Conservation (phyloP, 1,284 basidiomycete species). For the Irpex sp. region DNA sequence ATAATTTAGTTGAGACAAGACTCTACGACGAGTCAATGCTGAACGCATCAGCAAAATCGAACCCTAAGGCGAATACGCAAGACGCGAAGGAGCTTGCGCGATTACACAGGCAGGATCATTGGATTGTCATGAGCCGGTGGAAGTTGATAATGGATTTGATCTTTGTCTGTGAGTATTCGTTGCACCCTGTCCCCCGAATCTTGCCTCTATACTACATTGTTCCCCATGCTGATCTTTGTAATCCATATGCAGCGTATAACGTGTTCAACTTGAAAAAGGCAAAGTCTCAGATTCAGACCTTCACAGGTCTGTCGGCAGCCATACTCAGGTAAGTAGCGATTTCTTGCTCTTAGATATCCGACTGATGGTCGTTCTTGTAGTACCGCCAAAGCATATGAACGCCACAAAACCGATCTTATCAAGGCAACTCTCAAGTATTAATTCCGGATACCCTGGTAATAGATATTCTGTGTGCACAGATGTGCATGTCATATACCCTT, state of each 20-base stretch:
- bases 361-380: conserved; percentile 30
- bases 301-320: conserved; percentile 64
- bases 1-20: conserved; percentile 56
- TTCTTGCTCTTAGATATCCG: conserved; percentile 1
- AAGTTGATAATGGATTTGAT: conserved; percentile 79
- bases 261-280: conserved; percentile 56
- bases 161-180: conserved; percentile 69
- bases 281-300: conserved; percentile 57
- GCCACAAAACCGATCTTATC: conserved; percentile 55
- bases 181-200: background rate
- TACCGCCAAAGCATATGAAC: conserved; percentile 66
- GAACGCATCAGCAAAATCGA: conserved; percentile 67
- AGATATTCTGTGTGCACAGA: background rate
- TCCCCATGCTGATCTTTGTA: conserved; percentile 1
- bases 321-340: conserved; percentile 56
- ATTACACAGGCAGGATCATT: conserved; percentile 67
- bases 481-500: background rate
- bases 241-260: conserved; percentile 42
- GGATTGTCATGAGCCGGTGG: conserved; percentile 63
- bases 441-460: background rate
- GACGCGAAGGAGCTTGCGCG: conserved; percentile 70
- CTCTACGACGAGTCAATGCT: conserved; percentile 70
- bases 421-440: conserved; percentile 36
- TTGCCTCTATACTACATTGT: background rate
- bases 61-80: conserved; percentile 50